Evolutionary conservation across 2,329 filamentous ascomycete genomes (phyloP), one percentile per base, ranked within the genome.

Genomic region (Trichoderma afroharzianum): DNA sequence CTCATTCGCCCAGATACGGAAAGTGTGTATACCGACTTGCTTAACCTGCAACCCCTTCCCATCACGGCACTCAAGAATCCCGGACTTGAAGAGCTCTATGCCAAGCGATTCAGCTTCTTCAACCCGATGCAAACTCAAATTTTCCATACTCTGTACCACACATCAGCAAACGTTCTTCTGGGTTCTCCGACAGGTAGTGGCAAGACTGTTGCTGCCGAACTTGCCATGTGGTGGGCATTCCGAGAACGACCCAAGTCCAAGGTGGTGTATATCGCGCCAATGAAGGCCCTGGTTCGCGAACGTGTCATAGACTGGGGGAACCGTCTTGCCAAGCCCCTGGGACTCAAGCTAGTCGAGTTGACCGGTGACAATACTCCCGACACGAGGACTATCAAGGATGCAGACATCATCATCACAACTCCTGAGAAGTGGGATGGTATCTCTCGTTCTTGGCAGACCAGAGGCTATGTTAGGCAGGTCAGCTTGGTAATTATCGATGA

Each of bases 391-490:
- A 99, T 99, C 76, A 90, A 95, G 76, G 92, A 98, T 79, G 96
- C 96, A 4, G 96, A 99, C 79, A 94, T 99, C 73, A 99, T 99
- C 77, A 94, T 99, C 77, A 99, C 96, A 0, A 99, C 97, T 0
- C 97, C 96, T n/a, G 96, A 99, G 83, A 99, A 99, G 80, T 99
- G 96, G 96, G 97, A 99, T 79, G 97, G 97, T 88, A 98, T 99
- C 76, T 97, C 94, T 76, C 93, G 96, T 88, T 97, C 93, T 78
- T 99, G 97, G 96, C 95, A 98, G 81, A 98, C 95, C 6, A 92
- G 96, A 89, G 93, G 93, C 73, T 99, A 99, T 76, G 96, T 99
- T 53, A 90, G 94, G 67, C 92, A 98, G 81, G 96, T 99, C 72
- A 95, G 94, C 73, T 85, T 99, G 18, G 96, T 99, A 67, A 98